phyloP scores from a whole-genome alignment of 345 rosid genomes.

The Isatis tinctoria region DNA sequence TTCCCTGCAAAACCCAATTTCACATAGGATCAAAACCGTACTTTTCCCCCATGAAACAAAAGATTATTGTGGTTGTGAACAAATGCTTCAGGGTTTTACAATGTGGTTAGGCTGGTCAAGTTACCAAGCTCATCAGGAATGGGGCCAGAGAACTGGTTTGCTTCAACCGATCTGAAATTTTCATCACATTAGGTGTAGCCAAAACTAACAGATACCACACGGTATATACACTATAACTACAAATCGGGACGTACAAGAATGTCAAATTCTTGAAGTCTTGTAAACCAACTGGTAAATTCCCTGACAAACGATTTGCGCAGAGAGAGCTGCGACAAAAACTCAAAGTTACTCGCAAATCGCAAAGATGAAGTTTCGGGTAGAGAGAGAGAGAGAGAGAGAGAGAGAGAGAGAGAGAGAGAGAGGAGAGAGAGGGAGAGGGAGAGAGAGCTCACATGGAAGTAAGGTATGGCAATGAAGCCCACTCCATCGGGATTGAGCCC shows the following conservation, averaged over 20 bases:
- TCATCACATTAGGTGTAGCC: no score
- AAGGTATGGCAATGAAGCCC: slow-evolving; percentile 40
- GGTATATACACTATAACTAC: no score
- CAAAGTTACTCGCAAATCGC: not conserved
- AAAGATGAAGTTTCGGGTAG: no score
- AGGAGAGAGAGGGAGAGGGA: not conserved
- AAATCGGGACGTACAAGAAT: slow-evolving; percentile 45
- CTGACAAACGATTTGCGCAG: slow-evolving; percentile 43
- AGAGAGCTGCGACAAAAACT: slow-evolving; percentile 31
- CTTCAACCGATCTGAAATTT: slow-evolving; percentile 44
- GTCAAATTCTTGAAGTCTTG: slow-evolving; percentile 42
- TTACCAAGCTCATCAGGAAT: slow-evolving; percentile 51
- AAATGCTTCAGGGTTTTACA: no score
- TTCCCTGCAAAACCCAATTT: slow-evolving; percentile 26
- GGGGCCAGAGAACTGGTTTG: slow-evolving; percentile 47
- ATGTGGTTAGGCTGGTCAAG: slow-evolving; percentile 35
- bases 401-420: no score
- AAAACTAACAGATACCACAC: no score
- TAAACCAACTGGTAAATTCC: slow-evolving; percentile 41
- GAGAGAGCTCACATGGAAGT: slow-evolving; percentile 40
- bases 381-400: no score
- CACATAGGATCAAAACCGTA: no score
- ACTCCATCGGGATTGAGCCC: slow-evolving; percentile 52
- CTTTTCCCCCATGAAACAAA: no score
- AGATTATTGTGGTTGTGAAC: no score